phyloP scores from a whole-genome alignment of 371 early-diverging fungal genomes.

The Apophysomyces variabilis region DNA sequence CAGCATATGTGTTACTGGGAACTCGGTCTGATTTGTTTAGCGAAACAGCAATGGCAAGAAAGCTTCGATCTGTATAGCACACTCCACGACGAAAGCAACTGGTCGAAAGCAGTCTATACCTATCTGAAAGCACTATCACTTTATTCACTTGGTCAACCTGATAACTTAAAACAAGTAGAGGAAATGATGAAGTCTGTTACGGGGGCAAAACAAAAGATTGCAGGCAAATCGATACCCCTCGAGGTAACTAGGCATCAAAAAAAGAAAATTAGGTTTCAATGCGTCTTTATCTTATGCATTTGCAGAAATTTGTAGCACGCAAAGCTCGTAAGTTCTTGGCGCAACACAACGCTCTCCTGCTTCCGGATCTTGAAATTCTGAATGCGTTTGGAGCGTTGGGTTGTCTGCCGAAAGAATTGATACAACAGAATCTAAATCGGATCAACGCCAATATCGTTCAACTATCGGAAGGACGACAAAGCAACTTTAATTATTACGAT shows the following conservation, averaged over 20 bases:
- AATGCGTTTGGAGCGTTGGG: conserved; percentile 62
- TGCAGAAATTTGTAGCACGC: conserved; percentile 67
- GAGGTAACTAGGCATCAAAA: conserved; percentile 44
- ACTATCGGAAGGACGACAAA: conserved; percentile 26
- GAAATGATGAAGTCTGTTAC: conserved; percentile 61
- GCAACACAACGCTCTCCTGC: conserved; percentile 58
- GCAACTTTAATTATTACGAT: conserved; percentile 43
- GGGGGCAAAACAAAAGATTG: conserved; percentile 61
- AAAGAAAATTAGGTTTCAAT: background rate
- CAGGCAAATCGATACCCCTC: conserved; percentile 73
- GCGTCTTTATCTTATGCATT: background rate
- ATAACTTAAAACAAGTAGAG: conserved; percentile 17
- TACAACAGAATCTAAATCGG: conserved; percentile 41
- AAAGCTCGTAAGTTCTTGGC: conserved; percentile 67
- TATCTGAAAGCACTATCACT: conserved; percentile 62
- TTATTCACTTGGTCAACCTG: conserved; percentile 30
- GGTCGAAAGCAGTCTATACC: conserved; percentile 72
- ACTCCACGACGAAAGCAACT: conserved; percentile 66
- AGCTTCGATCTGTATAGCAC: conserved; percentile 56
- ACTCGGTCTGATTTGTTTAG: conserved; percentile 46
- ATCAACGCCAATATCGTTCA: conserved; percentile 44
- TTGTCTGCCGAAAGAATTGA: conserved; percentile 46
- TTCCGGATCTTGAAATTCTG: conserved; percentile 71
- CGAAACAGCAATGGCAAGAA: conserved; percentile 51
- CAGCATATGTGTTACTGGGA: conserved; percentile 78